Evolutionary conservation across 176 grass and related monocot genomes (phyloP), one percentile per base, ranked within the genome.

Genomic region (Lolium rigidum): DNA sequence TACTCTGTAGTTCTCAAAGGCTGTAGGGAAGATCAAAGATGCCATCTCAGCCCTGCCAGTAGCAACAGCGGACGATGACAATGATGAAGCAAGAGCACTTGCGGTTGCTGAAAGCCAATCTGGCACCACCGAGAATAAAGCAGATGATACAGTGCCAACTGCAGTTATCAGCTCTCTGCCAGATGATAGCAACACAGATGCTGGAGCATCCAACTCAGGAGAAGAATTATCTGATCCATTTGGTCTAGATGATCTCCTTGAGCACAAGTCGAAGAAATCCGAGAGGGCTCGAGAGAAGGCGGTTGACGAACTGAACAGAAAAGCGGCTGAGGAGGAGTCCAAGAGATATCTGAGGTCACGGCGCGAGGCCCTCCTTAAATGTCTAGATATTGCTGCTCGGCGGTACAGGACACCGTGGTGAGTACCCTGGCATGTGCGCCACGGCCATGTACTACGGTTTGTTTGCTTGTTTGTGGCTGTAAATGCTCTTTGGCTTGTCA

Each of bases 1-100:
- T 48, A 61, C 79, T 86, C 74, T 87, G 50, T 66, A 99, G 97
- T 96, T 91, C 70, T 94, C 88, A 51, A 98, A 98, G 82, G 87
- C 88, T 81, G 93, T 93, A 50, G 87, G 92, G 72, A 99, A 94
- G 87, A 91, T 99, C 47, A 96, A 96, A 92, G 90, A 96, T 76
- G 82, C 84, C 63, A 94, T 93, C 71, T 94, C 86, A 74, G 88
- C 74, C 5, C 90, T 99, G 28, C 92, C 94, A 37, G 47, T 71
- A 0, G 90, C 88, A 22, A 92, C 97, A 20, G 25, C 6, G 37
- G 94, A 96, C 68, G 97, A 99, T 85, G 94, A 94, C 47, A 90
- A 85, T 15, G 85, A 94, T 80, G 97, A 99, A 85, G 86, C 87
- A 11, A 60, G 88, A 63, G 85, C 82, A 12, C 86, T 91, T 46